Evolutionary conservation across 495 filamentous ascomycete genomes (phyloP).

Genomic region (Trichocladium uniseriatum): DNA sequence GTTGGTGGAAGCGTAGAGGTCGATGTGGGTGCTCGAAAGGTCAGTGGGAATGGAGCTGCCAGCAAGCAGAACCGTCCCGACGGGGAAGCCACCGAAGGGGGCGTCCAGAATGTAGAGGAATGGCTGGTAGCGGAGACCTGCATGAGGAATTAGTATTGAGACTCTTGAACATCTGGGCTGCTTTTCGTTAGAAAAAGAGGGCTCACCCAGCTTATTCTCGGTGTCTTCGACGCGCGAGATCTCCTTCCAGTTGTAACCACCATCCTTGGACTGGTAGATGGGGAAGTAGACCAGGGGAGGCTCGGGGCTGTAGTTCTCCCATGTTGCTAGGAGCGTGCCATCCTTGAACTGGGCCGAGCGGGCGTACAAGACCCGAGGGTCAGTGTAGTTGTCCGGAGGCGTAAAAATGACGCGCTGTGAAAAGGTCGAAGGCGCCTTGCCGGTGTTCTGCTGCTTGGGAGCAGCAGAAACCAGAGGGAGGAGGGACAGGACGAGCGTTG

Average conservation of each 20-base stretch:
- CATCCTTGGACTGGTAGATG: conserved; percentile 2
- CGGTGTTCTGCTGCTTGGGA: too few species aligned
- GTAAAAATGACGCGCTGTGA: background rate
- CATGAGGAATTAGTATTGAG: too few species aligned
- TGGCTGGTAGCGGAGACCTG: conserved; percentile 3
- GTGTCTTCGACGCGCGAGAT: conserved; percentile 1
- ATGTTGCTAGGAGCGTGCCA: conserved; percentile 4
- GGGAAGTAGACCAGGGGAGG: too few species aligned
- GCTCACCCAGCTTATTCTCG: background rate
- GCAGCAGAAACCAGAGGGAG: too few species aligned
- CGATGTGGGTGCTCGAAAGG: conserved; percentile 4
- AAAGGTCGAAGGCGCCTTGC: too few species aligned
- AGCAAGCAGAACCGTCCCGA: background rate
- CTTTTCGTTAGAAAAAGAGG: too few species aligned
- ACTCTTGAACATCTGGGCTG: too few species aligned
- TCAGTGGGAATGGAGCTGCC: conserved; percentile 1
- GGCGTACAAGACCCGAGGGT: conserved; percentile 1
- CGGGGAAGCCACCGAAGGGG: conserved; percentile 1
- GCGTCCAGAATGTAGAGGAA: background rate
- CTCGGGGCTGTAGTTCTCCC: conserved; percentile 3
- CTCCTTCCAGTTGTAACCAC: conserved; percentile 3
- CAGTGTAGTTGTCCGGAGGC: background rate
- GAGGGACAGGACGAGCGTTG: too few species aligned
- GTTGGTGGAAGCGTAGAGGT: conserved; percentile 52
- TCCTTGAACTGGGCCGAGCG: background rate